These are phyloP conservation scores for Dictyostelium firmibasis DNA, from an alignment of 78 protist genomes.

Conservation along the genomic window DNA sequence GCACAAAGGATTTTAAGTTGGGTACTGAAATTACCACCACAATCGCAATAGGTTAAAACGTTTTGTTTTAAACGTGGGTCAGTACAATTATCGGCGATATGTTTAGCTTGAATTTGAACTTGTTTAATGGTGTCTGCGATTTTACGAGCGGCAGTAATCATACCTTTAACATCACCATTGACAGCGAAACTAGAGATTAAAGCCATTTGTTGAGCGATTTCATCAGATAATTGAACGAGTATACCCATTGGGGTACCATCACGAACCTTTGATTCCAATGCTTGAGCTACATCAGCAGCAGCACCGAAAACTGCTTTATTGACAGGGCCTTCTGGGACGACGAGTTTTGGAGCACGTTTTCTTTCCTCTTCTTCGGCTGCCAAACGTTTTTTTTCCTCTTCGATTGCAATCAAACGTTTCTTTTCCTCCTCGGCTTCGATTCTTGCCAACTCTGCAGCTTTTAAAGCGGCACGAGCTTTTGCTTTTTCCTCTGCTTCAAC, in stretches of 20 bases:
- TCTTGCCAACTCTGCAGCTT: background rate
- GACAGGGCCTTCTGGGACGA: constrained; percentile 66
- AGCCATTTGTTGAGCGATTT: constrained; percentile 70
- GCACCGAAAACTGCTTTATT: constrained; percentile 68
- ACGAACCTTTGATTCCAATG: constrained; percentile 52
- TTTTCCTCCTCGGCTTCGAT: constrained; percentile 15
- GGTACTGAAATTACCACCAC: constrained; percentile 74
- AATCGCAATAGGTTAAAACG: constrained; percentile 61
- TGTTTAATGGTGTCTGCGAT: constrained; percentile 59
- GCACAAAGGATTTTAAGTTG: constrained; percentile 74
- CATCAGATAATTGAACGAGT: constrained; percentile 53
- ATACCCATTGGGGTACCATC: constrained; percentile 70
- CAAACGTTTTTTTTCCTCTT: background rate
- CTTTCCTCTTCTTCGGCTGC: constrained; percentile 8
- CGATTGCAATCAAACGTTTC: background rate
- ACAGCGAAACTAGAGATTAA: constrained; percentile 34
- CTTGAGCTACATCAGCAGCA: constrained; percentile 56
- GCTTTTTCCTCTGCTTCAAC: background rate
- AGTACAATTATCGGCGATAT: constrained; percentile 51
- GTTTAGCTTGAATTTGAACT: constrained; percentile 37
- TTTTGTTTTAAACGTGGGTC: constrained; percentile 68
- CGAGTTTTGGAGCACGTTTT: constrained; percentile 48
- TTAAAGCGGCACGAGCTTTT: background rate
- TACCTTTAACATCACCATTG: constrained; percentile 79
- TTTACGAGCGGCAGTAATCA: constrained; percentile 67